Base-by-base conservation (phyloP, 2,329 filamentous ascomycete species). In the Fusarium beomiforme region DNA sequence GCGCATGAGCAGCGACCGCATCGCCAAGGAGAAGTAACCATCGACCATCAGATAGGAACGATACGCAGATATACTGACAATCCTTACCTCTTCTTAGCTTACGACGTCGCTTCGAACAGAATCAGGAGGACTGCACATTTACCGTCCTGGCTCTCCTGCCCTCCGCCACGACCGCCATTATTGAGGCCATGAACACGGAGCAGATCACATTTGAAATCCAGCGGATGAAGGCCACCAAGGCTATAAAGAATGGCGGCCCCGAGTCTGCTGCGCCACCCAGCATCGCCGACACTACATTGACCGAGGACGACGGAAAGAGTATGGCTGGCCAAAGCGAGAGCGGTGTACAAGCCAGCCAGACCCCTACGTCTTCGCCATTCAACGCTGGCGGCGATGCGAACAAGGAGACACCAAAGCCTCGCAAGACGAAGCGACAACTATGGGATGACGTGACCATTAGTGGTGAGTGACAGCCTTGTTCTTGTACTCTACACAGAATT, bases 371-470 rank as follows among this genome's bases (percentile, higher is more conserved):
- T 7, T 81, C 84, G 43, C 82, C 84, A 1, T 85, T 88, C 26
- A 82, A 83, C 46, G 79, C 78, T 7, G 74, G 74, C 29, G 77
- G 75, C 10, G 79, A 83, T 56, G 81, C 70, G 21, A 72, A 69
- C 12, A 76, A 78, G 58, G 83, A 80, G 76, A 57, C 79, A 29
- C 77, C 79, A 65, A 93, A 90, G 80, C 74, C 83, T 29, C 86
- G 85, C 73, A 95, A 92, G 83, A 94, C 91, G 67, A 98, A 98
- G 87, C 89, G 93, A 53, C 95, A 98, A 83, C 85, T 99, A 46
- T 99, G 96, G 96, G 95, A 97, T 80, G 95, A 99, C 78, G 88
- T 99, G 81, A 98, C 97, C 78, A 97, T 98, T 74, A 94, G 92
- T 83, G 95, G 94, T 97, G 83, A 79, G 92, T 85, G 14, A 24